Conservation (phyloP, 768 basidiomycete species). For the Suillus subaureus region DNA sequence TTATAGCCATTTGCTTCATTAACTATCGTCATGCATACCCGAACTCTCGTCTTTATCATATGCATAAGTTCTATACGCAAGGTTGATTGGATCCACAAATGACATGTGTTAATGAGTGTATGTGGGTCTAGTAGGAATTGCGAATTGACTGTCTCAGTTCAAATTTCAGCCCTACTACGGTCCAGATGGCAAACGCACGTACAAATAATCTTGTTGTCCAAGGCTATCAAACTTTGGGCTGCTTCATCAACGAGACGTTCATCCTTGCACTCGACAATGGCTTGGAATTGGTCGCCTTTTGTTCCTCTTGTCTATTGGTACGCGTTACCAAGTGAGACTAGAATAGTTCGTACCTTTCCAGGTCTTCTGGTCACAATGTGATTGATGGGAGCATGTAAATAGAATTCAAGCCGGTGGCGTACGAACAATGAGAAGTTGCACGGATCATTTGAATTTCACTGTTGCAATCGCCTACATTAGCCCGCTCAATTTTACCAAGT, state of each 20-base stretch:
- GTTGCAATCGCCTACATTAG: neutral
- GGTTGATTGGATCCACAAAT: neutral
- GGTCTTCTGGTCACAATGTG: neutral
- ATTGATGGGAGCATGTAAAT: neutral
- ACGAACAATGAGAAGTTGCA: neutral
- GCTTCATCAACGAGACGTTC: neutral
- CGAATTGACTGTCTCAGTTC: neutral
- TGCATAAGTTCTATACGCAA: slow-evolving; percentile 9
- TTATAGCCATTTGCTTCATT: slow-evolving; percentile 4
- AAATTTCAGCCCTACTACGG: too few species aligned
- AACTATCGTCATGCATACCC: slow-evolving; percentile 8
- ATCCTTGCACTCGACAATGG: neutral
- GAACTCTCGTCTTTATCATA: slow-evolving; percentile 7
- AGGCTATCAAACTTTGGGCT: neutral
- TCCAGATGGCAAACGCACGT: neutral
- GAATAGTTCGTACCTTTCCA: neutral
- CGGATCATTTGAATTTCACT: neutral
- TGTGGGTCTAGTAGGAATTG: neutral
- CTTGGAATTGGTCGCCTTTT: neutral
- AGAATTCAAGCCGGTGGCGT: neutral
- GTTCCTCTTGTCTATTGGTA: neutral
- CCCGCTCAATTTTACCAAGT: neutral
- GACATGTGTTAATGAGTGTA: neutral
- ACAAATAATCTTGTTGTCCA: neutral
- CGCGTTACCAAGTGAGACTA: neutral